Evolutionary conservation across 108 stramenopile genomes (phyloP), one percentile per base, ranked within the genome.

Genomic region (Fragilaria crotonensis): DNA sequence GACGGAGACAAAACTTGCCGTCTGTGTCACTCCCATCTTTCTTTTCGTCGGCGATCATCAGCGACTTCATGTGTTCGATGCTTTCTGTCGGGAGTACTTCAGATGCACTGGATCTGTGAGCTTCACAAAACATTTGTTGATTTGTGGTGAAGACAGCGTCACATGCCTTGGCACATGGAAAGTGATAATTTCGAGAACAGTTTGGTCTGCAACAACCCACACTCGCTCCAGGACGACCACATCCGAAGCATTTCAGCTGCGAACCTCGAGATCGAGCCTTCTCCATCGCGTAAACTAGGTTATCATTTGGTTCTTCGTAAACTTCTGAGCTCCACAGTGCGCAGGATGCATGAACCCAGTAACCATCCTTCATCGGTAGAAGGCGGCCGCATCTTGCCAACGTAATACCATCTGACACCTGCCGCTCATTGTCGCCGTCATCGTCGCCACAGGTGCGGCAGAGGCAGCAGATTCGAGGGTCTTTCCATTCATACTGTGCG

Each of bases 301-400:
- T 78, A 33, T 73, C 82, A 50, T 46, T 49, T 48, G 73, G 44
- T 20, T 60, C 54, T 62, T 79, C 78, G 66, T 67, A 85, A 4
- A 75, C 75, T 59, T 85, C 84, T 3, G 75, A 77, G 52, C 75
- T 77, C 81, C 81, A 86, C 0, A 80, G 52, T n/a, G 85, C 80
- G 65, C 85, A 86, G 9, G 66, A 63, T 14, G 73, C 52, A 55
- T 86, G 85, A 14, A 78, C 77, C 77, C 76, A 84, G 7, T 61
- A 26, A 19, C 83, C 76, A 45, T 70, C 67, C 27, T 49, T 58
- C 70, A 82, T 68, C 1, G 85, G 85, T 30, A 86, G 47, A 36
- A 86, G 76, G 0, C 85, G 65, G 17, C 85, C 85, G 25, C 72
- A 50, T 3, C 64, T 55, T 11, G 63, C 58, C 57, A 73, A 33